Conservation (phyloP, 2,329 filamentous ascomycete species). For the Nothopassalora personata region DNA sequence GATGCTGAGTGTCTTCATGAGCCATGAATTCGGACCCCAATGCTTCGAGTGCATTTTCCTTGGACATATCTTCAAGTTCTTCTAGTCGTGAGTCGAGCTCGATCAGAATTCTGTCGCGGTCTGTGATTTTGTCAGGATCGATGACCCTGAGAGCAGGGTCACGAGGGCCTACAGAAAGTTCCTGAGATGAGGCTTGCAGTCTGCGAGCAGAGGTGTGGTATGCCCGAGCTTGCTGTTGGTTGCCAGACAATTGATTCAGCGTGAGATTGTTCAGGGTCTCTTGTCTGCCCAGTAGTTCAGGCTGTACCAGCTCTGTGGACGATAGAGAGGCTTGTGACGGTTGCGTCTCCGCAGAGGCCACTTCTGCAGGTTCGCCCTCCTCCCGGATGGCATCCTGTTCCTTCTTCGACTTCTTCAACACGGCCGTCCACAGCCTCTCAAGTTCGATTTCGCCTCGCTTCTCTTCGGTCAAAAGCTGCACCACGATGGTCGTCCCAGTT, state of each 20-base stretch:
- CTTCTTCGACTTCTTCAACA: slow-evolving; percentile 22
- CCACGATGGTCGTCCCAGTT: slow-evolving; percentile 57
- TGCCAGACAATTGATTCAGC: not conserved
- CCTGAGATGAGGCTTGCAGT: not conserved
- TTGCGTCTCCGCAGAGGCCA: not conserved
- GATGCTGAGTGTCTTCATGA: too few relatives aligned
- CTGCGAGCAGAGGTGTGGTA: slow-evolving; percentile 4
- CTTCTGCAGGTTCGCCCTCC: not conserved
- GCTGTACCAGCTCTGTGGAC: not conserved
- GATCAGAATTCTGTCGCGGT: not conserved
- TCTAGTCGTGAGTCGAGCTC: not conserved
- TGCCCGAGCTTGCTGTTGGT: slow-evolving; percentile 4
- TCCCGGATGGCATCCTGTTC: slow-evolving; percentile 18
- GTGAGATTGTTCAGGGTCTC: not conserved
- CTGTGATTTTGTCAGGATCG: not conserved
- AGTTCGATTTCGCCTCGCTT: slow-evolving; percentile 63
- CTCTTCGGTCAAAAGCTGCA: slow-evolving; percentile 67
- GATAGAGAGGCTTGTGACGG: not conserved
- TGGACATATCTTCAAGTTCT: not conserved
- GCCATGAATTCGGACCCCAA: not conserved
- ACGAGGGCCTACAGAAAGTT: not conserved
- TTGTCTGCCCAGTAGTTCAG: not conserved
- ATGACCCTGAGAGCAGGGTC: not conserved
- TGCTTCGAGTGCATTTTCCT: not conserved
- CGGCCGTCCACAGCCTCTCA: slow-evolving; percentile 55